Evolutionary conservation across 2,329 filamentous ascomycete species (phyloP).

Genomic region (Aureobasidium subglaciale): DNA sequence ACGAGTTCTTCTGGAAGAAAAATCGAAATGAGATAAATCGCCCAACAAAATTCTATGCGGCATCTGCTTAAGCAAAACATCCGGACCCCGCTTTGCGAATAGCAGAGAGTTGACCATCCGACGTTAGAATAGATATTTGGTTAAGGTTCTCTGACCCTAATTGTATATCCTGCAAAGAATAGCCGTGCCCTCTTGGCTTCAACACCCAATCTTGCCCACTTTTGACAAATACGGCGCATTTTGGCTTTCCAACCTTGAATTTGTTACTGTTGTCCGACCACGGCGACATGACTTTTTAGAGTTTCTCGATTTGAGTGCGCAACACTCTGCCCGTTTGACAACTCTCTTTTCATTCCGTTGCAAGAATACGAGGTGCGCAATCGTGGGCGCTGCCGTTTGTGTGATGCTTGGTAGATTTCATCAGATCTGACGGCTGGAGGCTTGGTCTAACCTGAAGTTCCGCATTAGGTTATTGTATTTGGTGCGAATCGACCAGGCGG

Average conservation of each 20-base stretch:
- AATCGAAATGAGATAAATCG: not conserved
- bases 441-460: conserved; percentile 1
- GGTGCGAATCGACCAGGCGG: not conserved
- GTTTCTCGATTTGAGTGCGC: not conserved
- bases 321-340: not conserved
- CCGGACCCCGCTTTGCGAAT: not conserved
- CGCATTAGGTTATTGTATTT: not conserved
- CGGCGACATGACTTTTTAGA: not conserved
- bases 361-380: too few species aligned
- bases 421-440: not conserved
- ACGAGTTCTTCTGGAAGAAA: not conserved
- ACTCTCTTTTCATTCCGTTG: too few species aligned
- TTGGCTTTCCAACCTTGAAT: not conserved
- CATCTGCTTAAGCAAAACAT: not conserved
- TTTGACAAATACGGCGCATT: not conserved
- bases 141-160: not conserved
- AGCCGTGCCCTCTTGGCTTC: not conserved
- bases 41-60: not conserved
- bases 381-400: too few species aligned
- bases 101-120: not conserved
- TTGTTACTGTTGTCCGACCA: not conserved
- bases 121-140: conserved; percentile 4
- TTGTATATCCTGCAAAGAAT: not conserved
- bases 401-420: not conserved
- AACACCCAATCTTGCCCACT: not conserved